phyloP scores from a whole-genome alignment of 2,329 filamentous ascomycete species.

The Stagonosporopsis cucurbitacearum region DNA sequence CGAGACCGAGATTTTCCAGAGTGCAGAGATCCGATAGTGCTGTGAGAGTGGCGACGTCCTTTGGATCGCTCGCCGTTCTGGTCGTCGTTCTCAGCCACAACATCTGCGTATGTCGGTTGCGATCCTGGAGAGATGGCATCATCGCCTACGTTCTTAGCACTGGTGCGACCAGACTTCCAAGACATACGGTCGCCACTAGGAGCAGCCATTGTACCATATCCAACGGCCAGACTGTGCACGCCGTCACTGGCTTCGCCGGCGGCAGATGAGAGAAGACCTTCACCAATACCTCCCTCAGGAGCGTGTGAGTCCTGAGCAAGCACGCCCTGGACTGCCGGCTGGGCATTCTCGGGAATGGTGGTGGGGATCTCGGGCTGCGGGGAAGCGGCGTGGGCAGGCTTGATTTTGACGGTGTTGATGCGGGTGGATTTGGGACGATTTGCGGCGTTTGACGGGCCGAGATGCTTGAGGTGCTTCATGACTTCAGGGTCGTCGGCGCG shows the following conservation, averaged over 20 bases:
- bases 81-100: conserved; percentile 23
- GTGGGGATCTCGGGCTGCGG: conserved; percentile 63
- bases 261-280: conserved; percentile 60
- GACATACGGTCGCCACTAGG: conserved; percentile 37
- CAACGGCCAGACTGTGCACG: conserved; percentile 62
- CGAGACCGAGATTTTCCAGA: conserved; percentile 32
- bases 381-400: conserved; percentile 64
- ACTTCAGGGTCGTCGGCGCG: conserved; percentile 62
- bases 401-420: conserved; percentile 70
- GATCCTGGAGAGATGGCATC: conserved; percentile 31
- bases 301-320: conserved; percentile 41
- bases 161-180: conserved; percentile 34
- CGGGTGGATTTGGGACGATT: conserved; percentile 66
- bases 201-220: conserved; percentile 52
- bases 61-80: conserved; percentile 25
- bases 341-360: conserved; percentile 52
- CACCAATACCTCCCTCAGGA: conserved; percentile 60
- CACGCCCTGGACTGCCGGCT: conserved; percentile 29
- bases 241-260: conserved; percentile 69
- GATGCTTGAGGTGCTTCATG: conserved; percentile 66
- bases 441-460: conserved; percentile 69
- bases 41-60: conserved; percentile 33
- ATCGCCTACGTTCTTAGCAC: conserved; percentile 23
- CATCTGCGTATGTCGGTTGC: conserved; percentile 15
- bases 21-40: conserved; percentile 44